Percentiles rank a stretch among this genome's conserved stretches.
Evolutionary conservation across 768 basidiomycete species (phyloP).

Genomic region (Kwoniella botswanensis): DNA sequence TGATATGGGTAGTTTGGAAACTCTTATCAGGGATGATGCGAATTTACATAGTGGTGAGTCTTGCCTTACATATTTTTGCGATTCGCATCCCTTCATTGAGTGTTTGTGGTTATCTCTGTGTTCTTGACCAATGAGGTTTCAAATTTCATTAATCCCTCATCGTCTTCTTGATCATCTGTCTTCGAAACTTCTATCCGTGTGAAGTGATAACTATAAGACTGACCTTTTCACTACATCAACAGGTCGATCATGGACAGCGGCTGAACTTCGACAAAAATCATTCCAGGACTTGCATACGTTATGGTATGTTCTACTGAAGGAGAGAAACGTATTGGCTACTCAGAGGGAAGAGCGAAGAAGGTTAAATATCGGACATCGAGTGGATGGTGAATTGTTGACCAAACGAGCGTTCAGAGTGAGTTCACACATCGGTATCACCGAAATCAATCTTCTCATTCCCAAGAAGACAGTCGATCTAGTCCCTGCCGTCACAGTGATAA

Average conservation of each 20-base stretch:
- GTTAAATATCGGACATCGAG: constrained; percentile 59
- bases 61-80: no score
- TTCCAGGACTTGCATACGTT: constrained; percentile 92
- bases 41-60: constrained; percentile 43
- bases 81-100: no score
- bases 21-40: constrained; percentile 27
- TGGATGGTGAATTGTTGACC: constrained; percentile 50
- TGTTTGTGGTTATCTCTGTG: no score
- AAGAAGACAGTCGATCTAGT: no score
- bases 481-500: no score
- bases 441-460: neutral
- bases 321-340: constrained; percentile 87
- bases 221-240: constrained; percentile 2
- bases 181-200: no score
- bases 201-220: neutral
- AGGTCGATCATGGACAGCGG: constrained; percentile 87
- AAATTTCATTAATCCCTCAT: no score
- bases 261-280: constrained; percentile 84
- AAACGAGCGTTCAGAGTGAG: constrained; percentile 54
- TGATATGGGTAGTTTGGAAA: constrained; percentile 45
- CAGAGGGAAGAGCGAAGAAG: constrained; percentile 79
- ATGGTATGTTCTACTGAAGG: constrained; percentile 88
- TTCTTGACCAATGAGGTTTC: no score
- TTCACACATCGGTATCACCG: neutral
- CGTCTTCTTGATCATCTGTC: no score